Conservation (phyloP, 2,329 filamentous ascomycete genomes). For the Ascochyta viciae-villosae region DNA sequence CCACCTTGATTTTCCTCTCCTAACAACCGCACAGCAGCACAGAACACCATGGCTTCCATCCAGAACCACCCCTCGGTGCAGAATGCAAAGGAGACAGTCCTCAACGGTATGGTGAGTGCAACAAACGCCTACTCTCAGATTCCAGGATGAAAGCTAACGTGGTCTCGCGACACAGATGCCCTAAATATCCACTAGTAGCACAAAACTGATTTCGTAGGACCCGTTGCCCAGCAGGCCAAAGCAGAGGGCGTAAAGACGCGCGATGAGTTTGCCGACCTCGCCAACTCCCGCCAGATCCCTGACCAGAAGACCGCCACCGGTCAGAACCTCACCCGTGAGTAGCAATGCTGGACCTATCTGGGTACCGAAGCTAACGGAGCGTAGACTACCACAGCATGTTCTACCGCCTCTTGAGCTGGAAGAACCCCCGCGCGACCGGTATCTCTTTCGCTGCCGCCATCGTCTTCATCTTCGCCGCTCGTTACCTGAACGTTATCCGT, state of each 20-base stretch:
- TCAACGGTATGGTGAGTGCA: slow-evolving; percentile 53
- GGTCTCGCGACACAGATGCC: slow-evolving; percentile 39
- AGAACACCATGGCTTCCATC: slow-evolving; percentile 56
- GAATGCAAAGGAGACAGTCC: slow-evolving; percentile 51
- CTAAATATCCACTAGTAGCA: slow-evolving; percentile 22
- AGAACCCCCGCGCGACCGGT: slow-evolving; percentile 69
- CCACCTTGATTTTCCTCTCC: slow-evolving; percentile 32
- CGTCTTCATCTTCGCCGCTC: slow-evolving; percentile 66
- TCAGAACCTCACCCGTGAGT: slow-evolving; percentile 67
- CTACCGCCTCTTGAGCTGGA: slow-evolving; percentile 71
- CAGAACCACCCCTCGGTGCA: slow-evolving; percentile 59
- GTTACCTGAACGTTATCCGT: slow-evolving; percentile 68
- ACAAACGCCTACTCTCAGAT: slow-evolving; percentile 1
- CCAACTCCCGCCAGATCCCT: slow-evolving; percentile 60
- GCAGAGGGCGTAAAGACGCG: slow-evolving; percentile 63
- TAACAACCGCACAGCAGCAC: slow-evolving; percentile 54
- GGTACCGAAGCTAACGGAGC: slow-evolving; percentile 21
- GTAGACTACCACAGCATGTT: slow-evolving; percentile 71
- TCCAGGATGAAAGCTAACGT: slow-evolving; percentile 33
- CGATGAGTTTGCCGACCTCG: slow-evolving; percentile 65
- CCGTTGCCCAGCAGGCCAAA: slow-evolving; percentile 64
- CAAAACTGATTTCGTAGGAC: slow-evolving; percentile 52
- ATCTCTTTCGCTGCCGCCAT: slow-evolving; percentile 65
- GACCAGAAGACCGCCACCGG: slow-evolving; percentile 64
- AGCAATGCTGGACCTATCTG: neutral